phyloP scores from a whole-genome alignment of 169 alveolate species.

The Theileria annulata region DNA sequence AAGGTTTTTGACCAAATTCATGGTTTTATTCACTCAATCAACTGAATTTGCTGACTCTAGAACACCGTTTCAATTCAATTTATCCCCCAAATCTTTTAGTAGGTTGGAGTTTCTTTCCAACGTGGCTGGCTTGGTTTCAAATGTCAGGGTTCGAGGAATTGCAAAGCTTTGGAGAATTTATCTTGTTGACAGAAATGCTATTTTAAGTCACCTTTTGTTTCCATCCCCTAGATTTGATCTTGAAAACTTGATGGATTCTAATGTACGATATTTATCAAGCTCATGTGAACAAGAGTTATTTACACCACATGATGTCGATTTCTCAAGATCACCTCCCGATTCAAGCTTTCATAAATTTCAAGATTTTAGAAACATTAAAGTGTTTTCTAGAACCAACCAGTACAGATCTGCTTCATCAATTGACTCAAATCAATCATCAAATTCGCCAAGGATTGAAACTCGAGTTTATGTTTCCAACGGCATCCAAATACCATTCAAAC shows the following conservation, averaged over 20 bases:
- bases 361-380: slow-evolving; percentile 6
- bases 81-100: background rate
- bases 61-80: background rate
- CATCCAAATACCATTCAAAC: background rate
- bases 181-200: background rate
- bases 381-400: slow-evolving; percentile 13
- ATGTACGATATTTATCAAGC: background rate
- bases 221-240: background rate
- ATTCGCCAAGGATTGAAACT: background rate
- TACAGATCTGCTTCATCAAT: background rate
- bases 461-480: background rate
- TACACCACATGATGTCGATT: background rate
- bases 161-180: background rate
- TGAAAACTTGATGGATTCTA: background rate
- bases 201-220: background rate
- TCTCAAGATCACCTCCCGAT: background rate
- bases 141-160: background rate
- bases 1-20: background rate
- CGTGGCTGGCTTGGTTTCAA: background rate
- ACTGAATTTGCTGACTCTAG: background rate
- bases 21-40: background rate
- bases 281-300: background rate
- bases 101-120: background rate
- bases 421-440: background rate
- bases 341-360: background rate